Base-by-base conservation (phyloP, 371 early-diverging fungal species). In the Mortierella sp. region DNA sequence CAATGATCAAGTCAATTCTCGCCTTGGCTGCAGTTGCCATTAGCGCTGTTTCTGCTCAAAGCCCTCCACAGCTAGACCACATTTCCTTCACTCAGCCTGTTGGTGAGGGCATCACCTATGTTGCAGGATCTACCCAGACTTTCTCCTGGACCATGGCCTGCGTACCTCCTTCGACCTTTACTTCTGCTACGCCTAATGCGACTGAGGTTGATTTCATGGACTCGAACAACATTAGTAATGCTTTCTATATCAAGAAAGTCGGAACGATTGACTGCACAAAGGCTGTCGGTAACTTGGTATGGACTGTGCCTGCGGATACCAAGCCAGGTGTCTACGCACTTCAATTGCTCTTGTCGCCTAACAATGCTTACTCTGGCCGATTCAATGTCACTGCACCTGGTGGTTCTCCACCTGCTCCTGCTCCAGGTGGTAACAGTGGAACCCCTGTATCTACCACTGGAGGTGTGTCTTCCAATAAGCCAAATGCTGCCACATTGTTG, bases 311-410 rank as follows among this genome's bases (percentile, higher is more conserved):
- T 43, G 75, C 78, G 10, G 67, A 84, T 37, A 84, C 84, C 62
- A 82, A 85, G 59, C 87, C 89, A 47, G 89, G 89, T 43, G 86
- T 88, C 23, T 89, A 89, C 59, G 88, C 88, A 8, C 51, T 78
- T 10, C 79, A 73, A 56, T 47, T 78, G 58, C 59, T 78, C 35
- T 51, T 78, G 64, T 29, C 62, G 1, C 79, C 79, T 31, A 73
- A 72, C 64, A 78, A 73, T 31, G 73, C 73, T 2, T 78, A 78
- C 28, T 78, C 79, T 9, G 79, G 79, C 28, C 79, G 79, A 13
- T 78, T 78, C 32, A 78, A 78, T 42, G 73, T 78, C 42, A 78
- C 79, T 1, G 57, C 68, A 0, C 62, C 72, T 2, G 66, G 66
- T 13, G 55, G 64, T 22, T 29, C 40, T 6, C 9, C 40, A 19